phyloP scores from a whole-genome alignment of 805 yeast genomes.

The Maudiozyma serrabonitensis region DNA sequence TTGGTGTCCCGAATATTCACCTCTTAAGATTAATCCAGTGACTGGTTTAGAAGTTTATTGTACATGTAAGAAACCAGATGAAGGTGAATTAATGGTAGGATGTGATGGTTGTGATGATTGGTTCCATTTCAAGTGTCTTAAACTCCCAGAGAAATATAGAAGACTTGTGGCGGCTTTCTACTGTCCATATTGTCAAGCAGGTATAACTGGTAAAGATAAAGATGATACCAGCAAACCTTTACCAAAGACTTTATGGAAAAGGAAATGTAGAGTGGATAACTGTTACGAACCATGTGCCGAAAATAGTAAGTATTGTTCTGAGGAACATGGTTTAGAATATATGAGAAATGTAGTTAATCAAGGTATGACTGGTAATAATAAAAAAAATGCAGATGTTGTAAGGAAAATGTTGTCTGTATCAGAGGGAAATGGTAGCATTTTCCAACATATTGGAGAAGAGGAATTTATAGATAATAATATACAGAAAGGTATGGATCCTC shows the following conservation, averaged over 20 bases:
- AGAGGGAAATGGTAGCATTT: constrained; percentile 4
- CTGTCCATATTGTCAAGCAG: constrained; percentile 61
- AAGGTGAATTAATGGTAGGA: constrained; percentile 80
- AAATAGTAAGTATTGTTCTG: constrained; percentile 62
- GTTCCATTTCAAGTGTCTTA: constrained; percentile 80
- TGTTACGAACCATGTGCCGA: constrained; percentile 36
- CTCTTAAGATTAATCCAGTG: constrained; percentile 12
- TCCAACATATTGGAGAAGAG: constrained; percentile 15
- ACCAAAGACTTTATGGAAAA: constrained; percentile 59
- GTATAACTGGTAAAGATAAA: constrained; percentile 27
- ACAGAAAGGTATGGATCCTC: constrained; percentile 6
- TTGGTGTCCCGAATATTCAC: constrained; percentile 27
- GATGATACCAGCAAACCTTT: constrained; percentile 7
- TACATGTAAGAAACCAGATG: constrained; percentile 67
- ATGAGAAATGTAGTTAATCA: constrained; percentile 6
- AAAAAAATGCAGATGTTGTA: constrained; percentile 5
- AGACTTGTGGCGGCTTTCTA: constrained; percentile 53
- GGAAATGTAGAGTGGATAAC: constrained; percentile 53
- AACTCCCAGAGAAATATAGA: constrained; percentile 40
- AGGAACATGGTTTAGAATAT: constrained; percentile 50
- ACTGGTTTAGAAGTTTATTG: constrained; percentile 60
- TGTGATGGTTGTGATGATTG: constrained; percentile 95
- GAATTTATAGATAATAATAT: constrained; percentile 15
- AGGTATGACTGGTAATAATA: constrained; percentile 4
- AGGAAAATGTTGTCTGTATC: constrained; percentile 8